phyloP scores from a whole-genome alignment of 2,329 filamentous ascomycete genomes.

The Fusarium palustre region DNA sequence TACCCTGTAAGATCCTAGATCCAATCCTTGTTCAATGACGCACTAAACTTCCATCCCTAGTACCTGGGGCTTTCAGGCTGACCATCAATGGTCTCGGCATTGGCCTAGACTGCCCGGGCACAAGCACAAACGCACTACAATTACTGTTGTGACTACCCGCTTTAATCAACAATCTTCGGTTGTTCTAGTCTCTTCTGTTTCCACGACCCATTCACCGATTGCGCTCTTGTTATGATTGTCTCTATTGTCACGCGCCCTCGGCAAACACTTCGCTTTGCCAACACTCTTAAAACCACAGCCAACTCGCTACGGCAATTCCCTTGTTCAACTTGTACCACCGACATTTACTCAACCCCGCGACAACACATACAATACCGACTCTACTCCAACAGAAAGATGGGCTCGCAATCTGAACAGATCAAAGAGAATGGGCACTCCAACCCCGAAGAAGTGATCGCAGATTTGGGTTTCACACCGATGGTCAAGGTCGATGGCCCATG shows the following conservation, averaged over 20 bases:
- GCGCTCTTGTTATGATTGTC: conserved; percentile 16
- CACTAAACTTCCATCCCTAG: too few species aligned
- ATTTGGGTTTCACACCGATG: conserved; percentile 53
- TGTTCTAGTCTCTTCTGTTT: conserved; percentile 9
- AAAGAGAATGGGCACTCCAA: conserved; percentile 38
- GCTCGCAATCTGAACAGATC: conserved; percentile 45
- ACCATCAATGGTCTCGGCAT: conserved; percentile 23
- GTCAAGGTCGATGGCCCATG: conserved; percentile 61
- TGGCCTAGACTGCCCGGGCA: not conserved
- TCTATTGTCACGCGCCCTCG: conserved; percentile 1
- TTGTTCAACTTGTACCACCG: not conserved
- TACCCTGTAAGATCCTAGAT: conserved; percentile 1
- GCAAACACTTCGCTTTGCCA: conserved; percentile 7
- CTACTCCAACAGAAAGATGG: conserved; percentile 42
- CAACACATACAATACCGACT: conserved; percentile 6
- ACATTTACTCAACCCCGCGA: conserved; percentile 23
- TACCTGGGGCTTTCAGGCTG: conserved; percentile 17
- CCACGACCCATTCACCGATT: conserved; percentile 1
- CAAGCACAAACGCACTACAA: not conserved
- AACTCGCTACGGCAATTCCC: not conserved
- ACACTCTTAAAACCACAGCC: not conserved
- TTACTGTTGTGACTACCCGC: not conserved
- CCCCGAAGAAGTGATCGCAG: conserved; percentile 31
- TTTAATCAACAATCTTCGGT: conserved; percentile 12
- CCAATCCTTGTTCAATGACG: conserved; percentile 12